phyloP scores from a whole-genome alignment of 805 yeast species.

The Kluyveromyces wickerhamii region DNA sequence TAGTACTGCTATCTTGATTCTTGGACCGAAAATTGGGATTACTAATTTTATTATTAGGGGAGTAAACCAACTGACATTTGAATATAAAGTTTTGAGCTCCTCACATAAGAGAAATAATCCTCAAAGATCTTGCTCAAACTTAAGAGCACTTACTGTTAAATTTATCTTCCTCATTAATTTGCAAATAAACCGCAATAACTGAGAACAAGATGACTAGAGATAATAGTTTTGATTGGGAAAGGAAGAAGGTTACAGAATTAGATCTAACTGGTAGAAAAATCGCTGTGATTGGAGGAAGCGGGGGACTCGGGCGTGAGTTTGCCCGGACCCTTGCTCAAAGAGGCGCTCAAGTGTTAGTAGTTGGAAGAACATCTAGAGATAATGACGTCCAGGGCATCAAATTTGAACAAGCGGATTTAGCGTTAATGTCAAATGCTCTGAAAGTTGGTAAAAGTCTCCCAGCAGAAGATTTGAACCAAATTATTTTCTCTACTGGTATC shows the following conservation, averaged over 20 bases:
- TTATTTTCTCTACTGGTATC: constrained; percentile 37
- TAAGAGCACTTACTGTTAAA: too few species aligned
- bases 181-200: too few species aligned
- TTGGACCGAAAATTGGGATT: too few species aligned
- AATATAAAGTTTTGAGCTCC: too few species aligned
- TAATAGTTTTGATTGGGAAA: too few species aligned
- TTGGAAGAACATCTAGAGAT: constrained; percentile 32
- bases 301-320: constrained; percentile 35
- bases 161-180: too few species aligned
- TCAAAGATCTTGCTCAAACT: too few species aligned
- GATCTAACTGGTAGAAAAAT: constrained; percentile 13
- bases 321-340: constrained; percentile 17
- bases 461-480: constrained; percentile 19
- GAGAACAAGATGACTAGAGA: too few species aligned
- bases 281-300: constrained; percentile 34
- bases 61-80: too few species aligned
- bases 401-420: constrained; percentile 31
- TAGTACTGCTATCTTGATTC: too few species aligned
- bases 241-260: background rate
- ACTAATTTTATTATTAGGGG: too few species aligned
- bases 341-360: constrained; percentile 31
- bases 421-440: constrained; percentile 22
- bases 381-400: constrained; percentile 17
- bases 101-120: too few species aligned
- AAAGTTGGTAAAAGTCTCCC: constrained; percentile 20